Evolutionary conservation across 805 yeast species (phyloP), one percentile per base, ranked within the genome.

Genomic region (Saccharomycopsis fodiens): DNA sequence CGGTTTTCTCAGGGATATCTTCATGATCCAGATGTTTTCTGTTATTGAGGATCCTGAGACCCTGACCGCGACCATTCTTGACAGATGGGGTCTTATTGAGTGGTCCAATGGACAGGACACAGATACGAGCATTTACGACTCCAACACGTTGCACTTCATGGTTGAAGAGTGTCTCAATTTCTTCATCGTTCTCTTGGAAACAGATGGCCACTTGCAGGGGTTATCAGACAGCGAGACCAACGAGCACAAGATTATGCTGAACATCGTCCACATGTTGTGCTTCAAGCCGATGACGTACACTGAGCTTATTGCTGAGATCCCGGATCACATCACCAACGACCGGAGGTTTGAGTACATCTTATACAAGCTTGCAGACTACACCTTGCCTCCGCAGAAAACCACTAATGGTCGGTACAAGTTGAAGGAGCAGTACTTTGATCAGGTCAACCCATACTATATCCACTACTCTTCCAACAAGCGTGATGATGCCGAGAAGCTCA

Each of bases 181-280:
- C 16, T 47, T 50, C 23, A 47, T 50, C 7, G 34, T 27, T 20
- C 19, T 47, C 7, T 35, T 50, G 15, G 51, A 50, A 30, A 19
- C 39, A n/a, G 44, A 42, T 39, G 61, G 76, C 6, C 76, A 77
- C 48, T 64, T 86, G 29, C 67, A 64, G 22, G 77, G 79, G 10
- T 58, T 67, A 1, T 59, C 69, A 1, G 76, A 73, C 1, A 70
- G 70, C 4, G 76, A 70, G 8, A 68, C 77, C 1, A 68, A 68
- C 8, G 74, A 73, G 46, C 59, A 63, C 12, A 68, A 79, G 42
- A 72, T 87, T 23, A 68, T 66, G 47, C 70, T 74, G 36, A 96
- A 89, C 54, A 77, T 91, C n/a, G 69, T 87, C 19, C 97, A 93
- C 57, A 72, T 78, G 2, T 66, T 91, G n/a, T 80, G 94, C 52